These are phyloP conservation scores for Schizochytrium sp. DNA, from an alignment of 108 stramenopile species.

Conservation along the genomic window DNA sequence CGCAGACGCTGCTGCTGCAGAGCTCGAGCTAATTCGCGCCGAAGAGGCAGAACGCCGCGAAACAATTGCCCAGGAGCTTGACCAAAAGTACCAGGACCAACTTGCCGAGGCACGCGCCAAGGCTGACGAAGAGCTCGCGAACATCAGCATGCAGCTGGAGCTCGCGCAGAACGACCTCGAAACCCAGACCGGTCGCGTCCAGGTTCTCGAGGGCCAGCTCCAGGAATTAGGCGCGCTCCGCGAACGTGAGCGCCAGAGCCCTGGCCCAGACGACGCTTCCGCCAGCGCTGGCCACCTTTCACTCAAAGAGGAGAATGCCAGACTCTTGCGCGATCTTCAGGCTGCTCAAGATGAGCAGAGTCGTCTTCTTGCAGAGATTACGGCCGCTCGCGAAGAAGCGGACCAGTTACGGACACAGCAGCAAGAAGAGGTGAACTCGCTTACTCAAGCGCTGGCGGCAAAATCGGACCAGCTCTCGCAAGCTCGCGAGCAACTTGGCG, in stretches of 20 bases:
- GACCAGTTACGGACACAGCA: not conserved
- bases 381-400: not conserved
- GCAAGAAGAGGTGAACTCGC: not conserved
- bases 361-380: not conserved
- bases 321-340: not conserved
- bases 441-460: not conserved
- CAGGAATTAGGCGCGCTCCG: not conserved
- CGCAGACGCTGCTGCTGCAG: not conserved
- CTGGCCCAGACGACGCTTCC: not conserved
- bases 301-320: not conserved
- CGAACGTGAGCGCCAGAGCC: not conserved
- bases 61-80: not conserved
- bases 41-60: not conserved
- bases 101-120: not conserved
- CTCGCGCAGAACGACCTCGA: not conserved
- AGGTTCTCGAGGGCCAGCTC: not conserved
- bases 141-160: not conserved
- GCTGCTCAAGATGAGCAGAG: not conserved
- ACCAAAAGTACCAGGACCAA: not conserved
- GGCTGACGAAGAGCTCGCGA: constrained; percentile 1
- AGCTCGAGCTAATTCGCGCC: not conserved
- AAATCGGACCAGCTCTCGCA: not conserved
- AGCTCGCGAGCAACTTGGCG: not conserved
- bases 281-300: not conserved
- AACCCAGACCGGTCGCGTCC: not conserved